Percentiles rank a stretch among this genome's conserved stretches.
phyloP scores from a whole-genome alignment of 2,329 filamentous ascomycete genomes.

The Cercospora sp. region DNA sequence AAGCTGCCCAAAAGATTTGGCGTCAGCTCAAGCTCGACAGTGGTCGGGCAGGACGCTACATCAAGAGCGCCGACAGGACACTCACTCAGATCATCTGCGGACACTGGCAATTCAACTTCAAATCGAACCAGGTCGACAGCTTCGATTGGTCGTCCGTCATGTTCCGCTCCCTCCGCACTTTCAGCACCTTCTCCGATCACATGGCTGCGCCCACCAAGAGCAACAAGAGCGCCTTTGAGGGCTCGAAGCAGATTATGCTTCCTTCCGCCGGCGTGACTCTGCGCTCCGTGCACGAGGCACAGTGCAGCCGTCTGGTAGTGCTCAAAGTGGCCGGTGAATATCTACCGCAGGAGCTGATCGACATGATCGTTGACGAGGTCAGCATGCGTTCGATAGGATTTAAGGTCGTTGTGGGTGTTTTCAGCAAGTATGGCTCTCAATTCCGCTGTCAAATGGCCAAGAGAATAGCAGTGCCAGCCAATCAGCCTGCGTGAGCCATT shows the following conservation, averaged over 20 bases:
- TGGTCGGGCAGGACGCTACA: neutral
- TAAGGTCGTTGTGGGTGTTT: no score
- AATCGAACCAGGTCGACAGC: neutral
- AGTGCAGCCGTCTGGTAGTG: neutral
- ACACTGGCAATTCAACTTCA: neutral
- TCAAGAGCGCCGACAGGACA: neutral
- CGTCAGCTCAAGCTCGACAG: neutral
- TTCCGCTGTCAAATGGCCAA: no score
- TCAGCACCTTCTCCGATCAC: neutral
- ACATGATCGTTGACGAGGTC: neutral
- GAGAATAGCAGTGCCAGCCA: no score
- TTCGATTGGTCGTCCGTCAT: neutral
- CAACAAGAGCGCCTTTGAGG: neutral
- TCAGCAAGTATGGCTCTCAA: no score
- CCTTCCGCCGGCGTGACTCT: neutral
- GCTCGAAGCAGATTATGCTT: neutral
- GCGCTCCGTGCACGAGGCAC: neutral
- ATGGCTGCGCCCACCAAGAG: neutral
- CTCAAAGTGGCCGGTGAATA: neutral
- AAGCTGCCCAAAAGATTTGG: neutral
- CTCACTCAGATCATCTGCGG: neutral
- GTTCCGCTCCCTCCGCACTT: neutral
- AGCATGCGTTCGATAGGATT: no score
- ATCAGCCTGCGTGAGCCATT: no score
- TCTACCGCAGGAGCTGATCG: slow-evolving; percentile 7